A percentile compares a stretch with the other conserved stretches of the same genome.
phyloP scores from a whole-genome alignment of 768 basidiomycete genomes.

The Cubamyces lactineus region DNA sequence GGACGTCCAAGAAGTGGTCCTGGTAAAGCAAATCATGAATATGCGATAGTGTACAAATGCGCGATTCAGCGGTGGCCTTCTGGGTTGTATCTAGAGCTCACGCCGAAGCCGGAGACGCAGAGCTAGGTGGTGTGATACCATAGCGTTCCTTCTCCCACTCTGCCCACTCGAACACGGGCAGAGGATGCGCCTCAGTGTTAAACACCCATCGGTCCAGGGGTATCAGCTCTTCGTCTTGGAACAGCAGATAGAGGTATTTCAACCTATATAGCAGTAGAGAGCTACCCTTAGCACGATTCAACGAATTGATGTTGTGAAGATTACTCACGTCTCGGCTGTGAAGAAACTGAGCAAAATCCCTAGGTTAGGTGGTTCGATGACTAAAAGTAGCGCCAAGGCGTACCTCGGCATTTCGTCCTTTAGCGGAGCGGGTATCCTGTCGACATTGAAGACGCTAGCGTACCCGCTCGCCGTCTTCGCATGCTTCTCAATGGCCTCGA shows the following conservation, averaged over 20 bases:
- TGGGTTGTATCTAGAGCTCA: not conserved
- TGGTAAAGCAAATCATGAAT: not conserved
- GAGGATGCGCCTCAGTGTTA: conserved; percentile 68
- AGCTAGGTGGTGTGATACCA: conserved; percentile 1
- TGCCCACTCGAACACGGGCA: conserved; percentile 70
- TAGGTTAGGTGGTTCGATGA: not conserved
- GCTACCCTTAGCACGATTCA: too few relatives aligned
- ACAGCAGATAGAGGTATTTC: conserved; percentile 74
- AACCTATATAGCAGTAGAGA: conserved; percentile 49
- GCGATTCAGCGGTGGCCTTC: too few relatives aligned
- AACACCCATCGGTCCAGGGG: conserved; percentile 48
- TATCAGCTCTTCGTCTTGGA: conserved; percentile 62
- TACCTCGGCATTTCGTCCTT: conserved; percentile 75
- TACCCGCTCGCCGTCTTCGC: conserved; percentile 65
- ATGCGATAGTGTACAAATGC: not conserved
- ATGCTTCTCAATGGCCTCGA: conserved; percentile 65
- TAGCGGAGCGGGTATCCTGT: conserved; percentile 42
- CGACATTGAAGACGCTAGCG: conserved; percentile 57
- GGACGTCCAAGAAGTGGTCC: too few relatives aligned
- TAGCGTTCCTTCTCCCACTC: conserved; percentile 43
- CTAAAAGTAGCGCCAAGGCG: conserved; percentile 23
- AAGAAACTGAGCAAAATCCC: conserved; percentile 44
- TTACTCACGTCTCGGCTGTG: conserved; percentile 52
- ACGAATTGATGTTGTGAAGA: too few relatives aligned
- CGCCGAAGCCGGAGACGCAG: not conserved